Evolutionary conservation across 495 filamentous ascomycete species (phyloP), one percentile per base, ranked within the genome.

Genomic region (Podospora anserina): DNA sequence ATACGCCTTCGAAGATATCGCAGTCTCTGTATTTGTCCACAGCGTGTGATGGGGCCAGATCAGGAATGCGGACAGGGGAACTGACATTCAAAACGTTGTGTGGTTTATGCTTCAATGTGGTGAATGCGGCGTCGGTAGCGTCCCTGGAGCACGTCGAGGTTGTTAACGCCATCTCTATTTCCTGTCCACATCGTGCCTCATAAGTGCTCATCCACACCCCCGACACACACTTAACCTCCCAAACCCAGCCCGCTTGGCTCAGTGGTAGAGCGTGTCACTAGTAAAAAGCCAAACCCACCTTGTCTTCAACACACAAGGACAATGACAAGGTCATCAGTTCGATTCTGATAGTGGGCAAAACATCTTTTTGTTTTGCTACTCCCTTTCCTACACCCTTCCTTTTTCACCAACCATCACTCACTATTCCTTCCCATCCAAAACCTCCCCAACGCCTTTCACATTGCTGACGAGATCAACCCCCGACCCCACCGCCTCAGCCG

Each of bases 261-360:
- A 63, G 66, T 68, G 66, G 60, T 68, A 68, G 66, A 63, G 66
- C 66, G 66, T 68, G 30, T 68, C 66, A 68, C 66, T 68, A 58
- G 60, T 68, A 68, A 28, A 19, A 27, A 61, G 5, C 49, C 61
- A 63, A 13, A 63, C 3, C 28, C 32, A 32, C 28, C 61, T n/a
- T 15, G 11, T 3, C 61, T 63, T 58, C 23, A 58, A 63, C 20
- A 19, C 27, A 49, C 20, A 4, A 49, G 61, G 13, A 49, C 34
- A 63, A 63, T 68, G 66, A 68, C 30, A 68, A 67, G 66, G 66
- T 67, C 66, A 63, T 67, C 39, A 67, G 66, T 67, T 67, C 66
- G 59, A 67, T 67, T 67, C 66, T 67, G 66, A 63, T 63, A 63
- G 66, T 67, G 66, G 66, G 66, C 66, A 67, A 32, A 32, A 44